Conservation (phyloP, 306 rosid genomes). For the Oxytropis ochrocephala region DNA sequence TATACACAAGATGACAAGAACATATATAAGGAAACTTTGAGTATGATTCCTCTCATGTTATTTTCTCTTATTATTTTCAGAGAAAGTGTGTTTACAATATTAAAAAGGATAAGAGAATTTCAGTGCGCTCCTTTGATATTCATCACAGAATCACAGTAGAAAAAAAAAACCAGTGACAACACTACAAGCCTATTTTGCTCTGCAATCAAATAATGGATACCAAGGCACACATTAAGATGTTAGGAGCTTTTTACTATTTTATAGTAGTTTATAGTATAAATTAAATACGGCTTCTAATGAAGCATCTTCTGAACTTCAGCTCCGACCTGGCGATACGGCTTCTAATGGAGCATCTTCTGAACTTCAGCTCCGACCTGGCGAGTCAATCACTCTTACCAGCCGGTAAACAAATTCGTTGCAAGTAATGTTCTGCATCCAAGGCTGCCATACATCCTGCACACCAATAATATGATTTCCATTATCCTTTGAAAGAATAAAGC, state of each 20-base stretch:
- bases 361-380: not conserved
- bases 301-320: constrained; percentile 18
- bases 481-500: constrained; percentile 3
- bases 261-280: not conserved
- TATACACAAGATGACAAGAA: not conserved
- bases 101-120: too few relatives aligned
- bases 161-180: not conserved
- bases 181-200: not conserved
- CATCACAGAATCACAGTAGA: not conserved
- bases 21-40: not conserved
- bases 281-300: constrained; percentile 32
- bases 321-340: too few relatives aligned
- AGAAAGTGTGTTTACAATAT: too few relatives aligned
- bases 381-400: constrained; percentile 42
- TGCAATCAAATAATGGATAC: constrained; percentile 4
- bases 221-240: not conserved
- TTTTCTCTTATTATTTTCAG: too few relatives aligned
- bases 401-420: constrained; percentile 58
- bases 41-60: too few relatives aligned
- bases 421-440: constrained; percentile 88
- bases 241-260: not conserved
- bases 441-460: constrained; percentile 96
- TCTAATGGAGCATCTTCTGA: constrained; percentile 23
- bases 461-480: constrained; percentile 20
- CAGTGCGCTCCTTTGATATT: too few relatives aligned